Percentiles rank a stretch among this genome's conserved stretches.
Evolutionary conservation across 2,329 filamentous ascomycete genomes (phyloP).

Genomic region (Microcyclospora pomicola): DNA sequence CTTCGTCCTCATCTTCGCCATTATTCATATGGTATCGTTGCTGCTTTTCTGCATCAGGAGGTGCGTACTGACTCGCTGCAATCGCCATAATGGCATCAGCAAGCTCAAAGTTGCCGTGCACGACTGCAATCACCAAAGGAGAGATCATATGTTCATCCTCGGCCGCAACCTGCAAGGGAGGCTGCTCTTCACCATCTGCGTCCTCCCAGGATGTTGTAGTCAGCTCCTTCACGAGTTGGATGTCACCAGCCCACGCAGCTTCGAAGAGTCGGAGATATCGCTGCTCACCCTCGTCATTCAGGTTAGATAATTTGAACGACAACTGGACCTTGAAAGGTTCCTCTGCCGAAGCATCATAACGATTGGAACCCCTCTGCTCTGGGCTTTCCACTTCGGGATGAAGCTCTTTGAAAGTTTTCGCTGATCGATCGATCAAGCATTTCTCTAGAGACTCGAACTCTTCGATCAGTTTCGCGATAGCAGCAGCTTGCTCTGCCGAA

Average conservation of each 20-base stretch:
- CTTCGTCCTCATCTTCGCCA: conserved; percentile 18
- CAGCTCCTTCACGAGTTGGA: conserved; percentile 49
- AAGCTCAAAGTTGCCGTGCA: conserved; percentile 49
- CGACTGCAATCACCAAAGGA: conserved; percentile 55
- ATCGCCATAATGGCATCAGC: conserved; percentile 59
- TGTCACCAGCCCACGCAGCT: conserved; percentile 58
- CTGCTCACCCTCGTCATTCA: conserved; percentile 39
- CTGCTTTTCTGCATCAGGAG: conserved; percentile 17
- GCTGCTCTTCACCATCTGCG: conserved; percentile 35
- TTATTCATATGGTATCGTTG: conserved; percentile 13
- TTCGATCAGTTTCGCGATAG: conserved; percentile 37
- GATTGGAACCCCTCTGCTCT: conserved; percentile 2
- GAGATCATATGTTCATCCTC: conserved; percentile 37
- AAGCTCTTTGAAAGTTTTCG: conserved; percentile 53
- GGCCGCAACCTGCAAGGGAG: conserved; percentile 51
- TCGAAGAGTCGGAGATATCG: conserved; percentile 58
- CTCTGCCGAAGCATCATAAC: conserved; percentile 1
- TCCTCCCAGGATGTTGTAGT: conserved; percentile 45
- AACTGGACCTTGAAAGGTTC: conserved; percentile 38
- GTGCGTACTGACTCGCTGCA: conserved; percentile 51
- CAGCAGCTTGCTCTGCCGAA: conserved; percentile 40
- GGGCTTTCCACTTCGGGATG: conserved; percentile 37
- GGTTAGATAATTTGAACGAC: conserved; percentile 35
- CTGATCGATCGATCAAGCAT: conserved; percentile 42
- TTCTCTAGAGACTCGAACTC: conserved; percentile 44